phyloP scores from a whole-genome alignment of 768 basidiomycete species.

The Boletus rubropictus region DNA sequence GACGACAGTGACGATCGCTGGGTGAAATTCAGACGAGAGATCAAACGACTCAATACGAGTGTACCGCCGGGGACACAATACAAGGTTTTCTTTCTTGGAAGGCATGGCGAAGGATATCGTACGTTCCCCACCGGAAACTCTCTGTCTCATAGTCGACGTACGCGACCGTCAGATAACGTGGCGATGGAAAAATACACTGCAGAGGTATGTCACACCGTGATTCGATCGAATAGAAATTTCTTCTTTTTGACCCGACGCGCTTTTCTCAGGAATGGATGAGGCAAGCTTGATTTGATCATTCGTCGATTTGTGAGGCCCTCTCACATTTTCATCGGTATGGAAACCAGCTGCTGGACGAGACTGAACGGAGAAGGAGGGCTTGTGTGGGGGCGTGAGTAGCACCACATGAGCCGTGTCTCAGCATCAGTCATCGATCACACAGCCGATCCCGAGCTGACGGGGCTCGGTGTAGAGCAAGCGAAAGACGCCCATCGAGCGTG shows the following conservation, averaged over 20 bases:
- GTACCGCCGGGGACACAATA: constrained; percentile 39
- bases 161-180: constrained; percentile 60
- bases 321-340: background rate
- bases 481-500: constrained; percentile 39
- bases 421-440: constrained; percentile 4
- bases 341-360: constrained; percentile 54
- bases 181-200: constrained; percentile 62
- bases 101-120: constrained; percentile 76
- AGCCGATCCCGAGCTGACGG: constrained; percentile 67
- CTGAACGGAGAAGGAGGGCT: constrained; percentile 58
- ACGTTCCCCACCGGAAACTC: constrained; percentile 20
- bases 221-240: background rate
- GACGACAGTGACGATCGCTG: constrained; percentile 49
- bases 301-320: background rate
- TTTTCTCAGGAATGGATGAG: constrained; percentile 48
- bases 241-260: background rate
- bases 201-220: constrained; percentile 22
- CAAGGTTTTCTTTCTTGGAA: constrained; percentile 59
- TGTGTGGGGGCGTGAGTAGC: constrained; percentile 65
- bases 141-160: constrained; percentile 28
- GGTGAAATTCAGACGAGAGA: constrained; percentile 36
- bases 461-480: constrained; percentile 53
- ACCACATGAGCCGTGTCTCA: background rate
- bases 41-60: constrained; percentile 41
- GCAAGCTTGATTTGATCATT: constrained; percentile 33